These are phyloP conservation scores for Phaeophleospora eucalypticola DNA, from an alignment of 2,329 filamentous ascomycete species.

Conservation along the genomic window DNA sequence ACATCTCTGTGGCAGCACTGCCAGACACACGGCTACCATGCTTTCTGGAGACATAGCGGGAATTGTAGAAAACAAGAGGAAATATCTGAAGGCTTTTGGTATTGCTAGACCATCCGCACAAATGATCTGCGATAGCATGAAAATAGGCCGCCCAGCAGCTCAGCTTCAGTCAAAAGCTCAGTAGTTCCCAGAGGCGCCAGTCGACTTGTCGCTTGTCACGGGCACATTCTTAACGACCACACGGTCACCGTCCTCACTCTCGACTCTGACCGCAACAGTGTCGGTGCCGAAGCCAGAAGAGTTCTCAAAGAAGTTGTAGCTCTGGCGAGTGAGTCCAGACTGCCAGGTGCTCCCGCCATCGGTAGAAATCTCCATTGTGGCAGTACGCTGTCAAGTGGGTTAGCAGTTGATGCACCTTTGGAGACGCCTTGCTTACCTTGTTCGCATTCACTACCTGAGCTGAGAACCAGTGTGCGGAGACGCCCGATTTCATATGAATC, in stretches of 20 bases:
- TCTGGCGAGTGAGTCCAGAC: constrained; percentile 12
- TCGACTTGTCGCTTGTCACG: constrained; percentile 34
- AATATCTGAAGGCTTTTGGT: too few species aligned
- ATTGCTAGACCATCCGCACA: too few species aligned
- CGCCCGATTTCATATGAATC: constrained; percentile 53
- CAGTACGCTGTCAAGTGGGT: constrained; percentile 11
- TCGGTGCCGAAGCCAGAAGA: constrained; percentile 52
- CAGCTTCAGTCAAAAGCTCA: too few species aligned
- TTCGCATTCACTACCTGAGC: constrained; percentile 65
- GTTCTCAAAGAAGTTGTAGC: constrained; percentile 57
- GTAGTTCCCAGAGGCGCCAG: constrained; percentile 34
- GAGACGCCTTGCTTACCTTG: constrained; percentile 17
- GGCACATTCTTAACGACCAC: constrained; percentile 52
- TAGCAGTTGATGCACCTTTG: not conserved
- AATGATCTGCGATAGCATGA: too few species aligned
- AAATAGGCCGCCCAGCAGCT: too few species aligned
- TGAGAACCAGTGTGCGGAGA: constrained; percentile 53
- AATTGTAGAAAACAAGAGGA: too few species aligned
- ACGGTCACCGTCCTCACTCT: constrained; percentile 48
- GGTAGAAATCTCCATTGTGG: constrained; percentile 17
- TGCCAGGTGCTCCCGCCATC: constrained; percentile 21
- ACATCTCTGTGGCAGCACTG: too few species aligned
- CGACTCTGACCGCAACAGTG: constrained; percentile 55
- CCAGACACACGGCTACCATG: too few species aligned
- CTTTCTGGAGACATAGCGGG: too few species aligned